phyloP scores from a whole-genome alignment of 2,329 filamentous ascomycete species.

The Ascochyta clinopodiicola region DNA sequence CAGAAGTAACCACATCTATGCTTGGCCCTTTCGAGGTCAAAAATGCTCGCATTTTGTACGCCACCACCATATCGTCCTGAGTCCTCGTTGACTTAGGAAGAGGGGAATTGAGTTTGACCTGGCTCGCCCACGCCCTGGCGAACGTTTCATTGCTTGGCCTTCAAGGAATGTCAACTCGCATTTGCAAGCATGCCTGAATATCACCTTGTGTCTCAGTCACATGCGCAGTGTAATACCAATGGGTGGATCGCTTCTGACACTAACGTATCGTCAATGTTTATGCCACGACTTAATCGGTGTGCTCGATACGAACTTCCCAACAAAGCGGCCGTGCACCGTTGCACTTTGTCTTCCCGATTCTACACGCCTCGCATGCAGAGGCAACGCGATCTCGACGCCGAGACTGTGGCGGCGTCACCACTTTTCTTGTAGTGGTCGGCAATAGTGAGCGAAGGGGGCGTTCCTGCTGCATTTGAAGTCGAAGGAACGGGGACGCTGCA shows the following conservation, averaged over 20 bases:
- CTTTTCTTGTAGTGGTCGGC: not conserved
- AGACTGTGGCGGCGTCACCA: constrained; percentile 4
- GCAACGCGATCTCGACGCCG: constrained; percentile 3
- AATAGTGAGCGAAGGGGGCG: constrained; percentile 4
- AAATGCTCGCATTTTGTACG: too few relatives aligned
- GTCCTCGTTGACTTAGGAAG: too few relatives aligned
- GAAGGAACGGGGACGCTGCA: constrained; percentile 1
- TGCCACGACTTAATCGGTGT: not conserved
- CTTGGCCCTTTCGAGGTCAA: too few relatives aligned
- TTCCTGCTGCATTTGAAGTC: constrained; percentile 2
- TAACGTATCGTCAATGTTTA: constrained; percentile 2
- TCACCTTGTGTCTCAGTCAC: constrained; percentile 12
- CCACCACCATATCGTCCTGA: too few relatives aligned
- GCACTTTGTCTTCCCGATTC: constrained; percentile 9
- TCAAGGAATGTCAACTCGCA: constrained; percentile 4
- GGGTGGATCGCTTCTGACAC: constrained; percentile 8
- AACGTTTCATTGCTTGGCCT: constrained; percentile 21
- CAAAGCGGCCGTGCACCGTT: constrained; percentile 2
- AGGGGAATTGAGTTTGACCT: too few relatives aligned
- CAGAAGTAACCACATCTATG: too few relatives aligned
- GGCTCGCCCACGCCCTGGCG: too few relatives aligned
- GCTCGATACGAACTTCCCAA: constrained; percentile 7
- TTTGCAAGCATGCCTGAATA: not conserved
- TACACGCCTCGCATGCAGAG: constrained; percentile 8
- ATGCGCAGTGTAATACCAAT: constrained; percentile 6